Conservation (phyloP, 371 early-diverging fungal genomes). For the Mortierella sp. region DNA sequence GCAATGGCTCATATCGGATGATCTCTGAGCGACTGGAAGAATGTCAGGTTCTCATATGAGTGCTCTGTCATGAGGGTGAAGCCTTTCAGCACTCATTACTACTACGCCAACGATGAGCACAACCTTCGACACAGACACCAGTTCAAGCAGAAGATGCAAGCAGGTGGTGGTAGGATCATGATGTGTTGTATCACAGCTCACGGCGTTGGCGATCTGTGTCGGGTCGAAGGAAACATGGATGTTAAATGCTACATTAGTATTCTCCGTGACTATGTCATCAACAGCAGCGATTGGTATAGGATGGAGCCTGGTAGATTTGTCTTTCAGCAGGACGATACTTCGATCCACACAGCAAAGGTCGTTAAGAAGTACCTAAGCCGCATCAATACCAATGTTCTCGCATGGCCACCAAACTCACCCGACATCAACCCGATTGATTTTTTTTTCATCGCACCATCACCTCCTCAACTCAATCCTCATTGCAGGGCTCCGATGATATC, state of each 20-base stretch:
- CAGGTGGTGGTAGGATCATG: not conserved
- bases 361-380: not conserved
- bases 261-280: not conserved
- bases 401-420: not conserved
- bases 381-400: not conserved
- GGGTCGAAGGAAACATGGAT: not conserved
- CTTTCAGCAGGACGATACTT: not conserved
- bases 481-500: too few relatives aligned
- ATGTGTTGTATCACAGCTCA: not conserved
- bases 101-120: not conserved
- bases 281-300: not conserved
- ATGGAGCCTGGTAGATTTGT: not conserved
- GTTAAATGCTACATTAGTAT: not conserved
- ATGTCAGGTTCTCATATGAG: too few relatives aligned
- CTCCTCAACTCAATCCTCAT: too few relatives aligned
- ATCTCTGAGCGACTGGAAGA: too few relatives aligned
- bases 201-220: not conserved
- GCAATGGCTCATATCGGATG: too few relatives aligned
- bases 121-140: not conserved
- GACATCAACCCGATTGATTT: not conserved
- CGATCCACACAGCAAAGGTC: not conserved
- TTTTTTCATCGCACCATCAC: too few relatives aligned
- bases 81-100: not conserved
- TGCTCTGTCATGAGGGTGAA: too few relatives aligned
- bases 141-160: not conserved